Conservation (phyloP, 129 eudicot genomes). For the Kitagawia praeruptora region DNA sequence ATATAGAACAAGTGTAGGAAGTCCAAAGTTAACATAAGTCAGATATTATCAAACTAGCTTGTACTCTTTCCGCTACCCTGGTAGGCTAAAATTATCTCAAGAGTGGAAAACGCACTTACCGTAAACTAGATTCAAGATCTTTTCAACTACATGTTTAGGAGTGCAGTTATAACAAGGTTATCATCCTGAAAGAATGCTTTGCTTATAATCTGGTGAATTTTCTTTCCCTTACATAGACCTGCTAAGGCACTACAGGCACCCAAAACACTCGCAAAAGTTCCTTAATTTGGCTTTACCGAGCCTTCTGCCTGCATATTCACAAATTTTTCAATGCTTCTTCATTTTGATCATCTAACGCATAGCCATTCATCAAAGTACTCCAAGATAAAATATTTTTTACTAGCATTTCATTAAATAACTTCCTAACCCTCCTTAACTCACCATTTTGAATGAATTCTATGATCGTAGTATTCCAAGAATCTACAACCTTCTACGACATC, state of each 20-base stretch:
- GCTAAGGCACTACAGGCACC: neutral
- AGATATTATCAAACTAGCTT: too few species aligned
- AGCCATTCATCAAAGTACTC: neutral
- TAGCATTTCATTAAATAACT: neutral
- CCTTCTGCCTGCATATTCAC: neutral
- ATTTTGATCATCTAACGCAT: neutral
- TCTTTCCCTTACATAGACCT: neutral
- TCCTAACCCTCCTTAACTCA: neutral
- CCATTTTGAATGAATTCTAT: neutral
- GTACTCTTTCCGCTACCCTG: too few species aligned
- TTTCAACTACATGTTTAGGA: neutral
- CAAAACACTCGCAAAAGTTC: neutral
- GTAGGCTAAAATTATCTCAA: too few species aligned
- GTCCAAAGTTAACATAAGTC: too few species aligned
- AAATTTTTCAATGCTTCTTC: neutral
- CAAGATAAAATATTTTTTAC: neutral
- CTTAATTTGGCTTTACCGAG: neutral
- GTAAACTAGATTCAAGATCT: too few species aligned
- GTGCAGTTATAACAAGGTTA: neutral
- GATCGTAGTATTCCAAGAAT: neutral
- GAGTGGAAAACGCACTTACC: too few species aligned
- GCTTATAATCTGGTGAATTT: neutral
- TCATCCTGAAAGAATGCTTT: neutral
- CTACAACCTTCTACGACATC: neutral
- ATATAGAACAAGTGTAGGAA: too few species aligned